phyloP scores from a whole-genome alignment of 768 basidiomycete genomes.

The Boletus subcaerulescens region DNA sequence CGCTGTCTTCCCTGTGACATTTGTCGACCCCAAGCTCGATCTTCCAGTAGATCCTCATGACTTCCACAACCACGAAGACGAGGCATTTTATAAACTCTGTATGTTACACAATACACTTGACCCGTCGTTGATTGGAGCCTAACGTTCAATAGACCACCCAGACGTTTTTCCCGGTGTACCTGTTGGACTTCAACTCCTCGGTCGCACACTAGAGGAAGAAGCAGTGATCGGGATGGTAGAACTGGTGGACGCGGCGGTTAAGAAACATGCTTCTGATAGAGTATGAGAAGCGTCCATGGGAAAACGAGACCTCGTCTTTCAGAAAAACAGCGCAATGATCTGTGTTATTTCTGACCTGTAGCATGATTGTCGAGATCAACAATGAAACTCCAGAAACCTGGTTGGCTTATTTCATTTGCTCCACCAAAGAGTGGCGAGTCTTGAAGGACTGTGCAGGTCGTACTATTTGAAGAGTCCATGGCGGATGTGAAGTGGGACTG shows the following conservation, averaged over 20 bases:
- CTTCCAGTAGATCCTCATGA: constrained; percentile 31
- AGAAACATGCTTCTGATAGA: constrained; percentile 8
- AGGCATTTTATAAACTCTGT: constrained; percentile 45
- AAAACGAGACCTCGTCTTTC: no score
- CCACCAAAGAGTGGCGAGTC: background rate
- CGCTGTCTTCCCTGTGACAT: constrained; percentile 46
- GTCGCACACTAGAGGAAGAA: constrained; percentile 49
- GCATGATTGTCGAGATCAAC: background rate
- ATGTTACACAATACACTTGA: constrained; percentile 14
- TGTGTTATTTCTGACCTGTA: no score
- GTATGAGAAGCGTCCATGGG: background rate
- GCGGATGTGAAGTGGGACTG: background rate
- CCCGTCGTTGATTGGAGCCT: background rate
- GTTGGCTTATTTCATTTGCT: background rate
- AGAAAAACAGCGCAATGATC: no score
- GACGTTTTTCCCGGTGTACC: constrained; percentile 45
- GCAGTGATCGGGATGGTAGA: constrained; percentile 49
- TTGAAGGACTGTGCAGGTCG: background rate
- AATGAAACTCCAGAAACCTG: background rate
- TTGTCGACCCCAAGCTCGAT: constrained; percentile 43
- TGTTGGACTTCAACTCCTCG: constrained; percentile 47
- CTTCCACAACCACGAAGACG: constrained; percentile 43
- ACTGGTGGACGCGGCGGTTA: constrained; percentile 39
- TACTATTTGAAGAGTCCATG: background rate
- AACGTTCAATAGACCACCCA: constrained; percentile 37